Conservation (phyloP, 2,329 filamentous ascomycete species). For the Aspergillus persii region DNA sequence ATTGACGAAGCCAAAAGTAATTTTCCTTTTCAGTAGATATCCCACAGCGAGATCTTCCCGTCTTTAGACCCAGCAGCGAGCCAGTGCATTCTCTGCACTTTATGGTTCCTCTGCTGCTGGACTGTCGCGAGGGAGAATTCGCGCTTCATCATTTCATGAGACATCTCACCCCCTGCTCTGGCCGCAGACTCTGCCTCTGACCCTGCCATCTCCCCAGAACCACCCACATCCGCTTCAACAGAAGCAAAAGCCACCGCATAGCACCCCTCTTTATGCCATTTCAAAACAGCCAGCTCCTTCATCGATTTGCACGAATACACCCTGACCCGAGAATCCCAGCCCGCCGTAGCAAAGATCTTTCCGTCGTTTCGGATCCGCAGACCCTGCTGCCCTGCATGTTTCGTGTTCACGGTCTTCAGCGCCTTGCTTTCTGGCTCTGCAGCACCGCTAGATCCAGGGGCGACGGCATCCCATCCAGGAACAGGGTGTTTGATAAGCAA, state of each 20-base stretch:
- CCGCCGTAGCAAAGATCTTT: conserved; percentile 81
- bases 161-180: no score
- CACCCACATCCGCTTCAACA: conserved; percentile 20
- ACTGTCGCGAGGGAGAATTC: conserved; percentile 47
- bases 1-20: conserved; percentile 1
- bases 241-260: conserved; percentile 74
- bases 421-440: conserved; percentile 32
- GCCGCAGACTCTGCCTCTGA: neutral
- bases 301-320: conserved; percentile 79
- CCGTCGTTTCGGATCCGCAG: conserved; percentile 75
- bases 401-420: conserved; percentile 68
- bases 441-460: neutral
- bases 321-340: conserved; percentile 81
- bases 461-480: conserved; percentile 29
- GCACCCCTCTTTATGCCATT: conserved; percentile 89
- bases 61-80: conserved; percentile 88
- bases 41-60: conserved; percentile 93
- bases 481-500: conserved; percentile 74
- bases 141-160: no score
- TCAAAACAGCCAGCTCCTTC: conserved; percentile 85
- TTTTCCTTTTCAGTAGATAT: conserved; percentile 73
- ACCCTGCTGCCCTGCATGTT: conserved; percentile 86
- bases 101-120: conserved; percentile 61
- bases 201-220: neutral
- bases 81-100: conserved; percentile 76